phyloP scores from a whole-genome alignment of 768 basidiomycete species.

The Pholiota conissans region DNA sequence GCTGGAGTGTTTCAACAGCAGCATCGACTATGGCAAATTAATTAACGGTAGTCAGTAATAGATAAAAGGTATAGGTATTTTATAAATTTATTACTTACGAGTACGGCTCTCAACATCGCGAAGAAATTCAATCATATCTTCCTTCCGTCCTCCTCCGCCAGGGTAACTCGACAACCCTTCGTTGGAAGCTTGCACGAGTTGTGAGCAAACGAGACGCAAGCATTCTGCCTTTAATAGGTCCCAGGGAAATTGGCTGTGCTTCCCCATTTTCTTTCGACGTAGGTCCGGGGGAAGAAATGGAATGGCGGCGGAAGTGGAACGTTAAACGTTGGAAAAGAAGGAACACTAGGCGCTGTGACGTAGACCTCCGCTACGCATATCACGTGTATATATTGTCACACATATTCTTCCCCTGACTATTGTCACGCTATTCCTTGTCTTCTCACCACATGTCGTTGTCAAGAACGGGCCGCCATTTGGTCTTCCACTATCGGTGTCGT shows the following conservation, averaged over 20 bases:
- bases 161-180: conserved; percentile 9
- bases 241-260: conserved; percentile 22
- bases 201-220: conserved; percentile 22
- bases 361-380: not conserved
- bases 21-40: conserved; percentile 12
- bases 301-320: not conserved
- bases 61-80: not conserved
- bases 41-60: not conserved
- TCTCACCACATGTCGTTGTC: no score
- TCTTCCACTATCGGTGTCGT: no score
- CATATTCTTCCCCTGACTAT: not conserved
- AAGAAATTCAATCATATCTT: conserved; percentile 27
- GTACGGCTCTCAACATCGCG: conserved; percentile 21
- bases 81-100: conserved; percentile 15
- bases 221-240: conserved; percentile 25
- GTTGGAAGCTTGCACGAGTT: conserved; percentile 18
- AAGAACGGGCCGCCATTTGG: no score
- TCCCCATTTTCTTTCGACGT: conserved; percentile 2
- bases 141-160: conserved; percentile 13
- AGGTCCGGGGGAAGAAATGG: not conserved
- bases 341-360: not conserved
- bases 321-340: not conserved
- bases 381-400: not conserved
- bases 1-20: conserved; percentile 10
- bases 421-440: no score